Percentiles rank a stretch among this genome's conserved stretches.
phyloP scores from a whole-genome alignment of 305 asterid genomes.

The Rubia peregrina region DNA sequence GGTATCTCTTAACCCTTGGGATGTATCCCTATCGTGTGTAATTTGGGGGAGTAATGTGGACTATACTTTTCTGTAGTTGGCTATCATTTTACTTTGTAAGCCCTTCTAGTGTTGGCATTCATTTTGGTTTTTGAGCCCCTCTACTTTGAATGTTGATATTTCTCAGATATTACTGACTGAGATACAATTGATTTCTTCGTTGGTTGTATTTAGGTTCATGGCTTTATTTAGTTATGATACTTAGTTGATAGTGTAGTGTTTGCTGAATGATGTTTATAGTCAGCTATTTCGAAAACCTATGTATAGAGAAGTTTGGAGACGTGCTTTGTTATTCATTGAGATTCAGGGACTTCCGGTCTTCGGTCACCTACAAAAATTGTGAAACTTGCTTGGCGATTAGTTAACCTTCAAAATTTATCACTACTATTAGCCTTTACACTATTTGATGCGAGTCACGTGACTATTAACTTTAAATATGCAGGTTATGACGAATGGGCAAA shows the following conservation, averaged over 20 bases:
- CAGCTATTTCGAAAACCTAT: background rate
- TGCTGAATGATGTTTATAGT: background rate
- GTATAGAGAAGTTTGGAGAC: background rate
- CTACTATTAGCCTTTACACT: background rate
- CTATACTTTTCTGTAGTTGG: background rate
- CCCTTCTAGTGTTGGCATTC: too few relatives aligned
- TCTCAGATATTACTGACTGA: background rate
- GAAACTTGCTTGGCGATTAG: background rate
- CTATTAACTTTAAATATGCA: conserved; percentile 26
- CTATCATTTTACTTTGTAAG: background rate
- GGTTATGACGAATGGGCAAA: conserved; percentile 89
- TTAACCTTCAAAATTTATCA: background rate
- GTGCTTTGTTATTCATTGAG: background rate
- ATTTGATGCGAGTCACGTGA: background rate
- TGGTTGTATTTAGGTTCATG: background rate
- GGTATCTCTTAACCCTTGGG: background rate
- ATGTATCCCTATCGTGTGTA: background rate
- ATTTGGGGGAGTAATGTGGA: conserved; percentile 1
- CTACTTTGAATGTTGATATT: background rate
- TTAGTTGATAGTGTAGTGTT: background rate
- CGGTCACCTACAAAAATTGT: too few relatives aligned
- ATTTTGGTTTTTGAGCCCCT: background rate
- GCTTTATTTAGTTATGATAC: background rate
- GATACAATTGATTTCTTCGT: background rate
- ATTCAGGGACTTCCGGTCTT: background rate